phyloP scores from a whole-genome alignment of 2,329 filamentous ascomycete genomes.

The Diaporthe vaccinii region DNA sequence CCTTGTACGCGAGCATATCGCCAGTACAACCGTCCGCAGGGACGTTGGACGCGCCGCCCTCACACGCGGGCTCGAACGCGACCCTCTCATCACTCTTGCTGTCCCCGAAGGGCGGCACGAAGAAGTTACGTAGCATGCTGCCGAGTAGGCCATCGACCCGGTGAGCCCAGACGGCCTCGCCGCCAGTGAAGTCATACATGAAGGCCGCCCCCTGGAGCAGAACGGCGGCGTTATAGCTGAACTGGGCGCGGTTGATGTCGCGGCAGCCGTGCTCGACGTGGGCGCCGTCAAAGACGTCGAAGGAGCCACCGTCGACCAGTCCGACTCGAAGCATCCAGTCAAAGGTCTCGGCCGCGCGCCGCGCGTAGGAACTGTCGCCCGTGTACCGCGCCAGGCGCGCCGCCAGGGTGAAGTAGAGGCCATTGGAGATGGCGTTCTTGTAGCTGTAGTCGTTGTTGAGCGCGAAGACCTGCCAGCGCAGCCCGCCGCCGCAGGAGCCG shows the following conservation, averaged over 20 bases:
- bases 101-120: conserved; percentile 45
- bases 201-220: conserved; percentile 68
- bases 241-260: conserved; percentile 65
- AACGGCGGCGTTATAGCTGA: conserved; percentile 68
- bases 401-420: conserved; percentile 63
- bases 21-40: conserved; percentile 62
- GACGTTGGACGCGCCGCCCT: conserved; percentile 47
- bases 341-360: conserved; percentile 68
- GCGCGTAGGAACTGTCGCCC: conserved; percentile 66
- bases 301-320: conserved; percentile 64
- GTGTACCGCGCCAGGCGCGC: conserved; percentile 75
- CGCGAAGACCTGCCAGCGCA: conserved; percentile 87
- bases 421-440: conserved; percentile 56
- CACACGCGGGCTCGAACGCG: conserved; percentile 70
- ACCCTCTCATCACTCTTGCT: conserved; percentile 46
- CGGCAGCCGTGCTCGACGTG: conserved; percentile 65
- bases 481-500: conserved; percentile 76
- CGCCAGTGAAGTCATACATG: conserved; percentile 68
- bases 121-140: conserved; percentile 60
- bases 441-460: conserved; percentile 81
- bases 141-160: conserved; percentile 63
- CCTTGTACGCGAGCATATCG: conserved; percentile 73
- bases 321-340: conserved; percentile 67
- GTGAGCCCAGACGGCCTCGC: conserved; percentile 59
- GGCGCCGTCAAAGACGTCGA: conserved; percentile 71